Conservation (phyloP, 108 stramenopile genomes). For the Epithemia pelagica region DNA sequence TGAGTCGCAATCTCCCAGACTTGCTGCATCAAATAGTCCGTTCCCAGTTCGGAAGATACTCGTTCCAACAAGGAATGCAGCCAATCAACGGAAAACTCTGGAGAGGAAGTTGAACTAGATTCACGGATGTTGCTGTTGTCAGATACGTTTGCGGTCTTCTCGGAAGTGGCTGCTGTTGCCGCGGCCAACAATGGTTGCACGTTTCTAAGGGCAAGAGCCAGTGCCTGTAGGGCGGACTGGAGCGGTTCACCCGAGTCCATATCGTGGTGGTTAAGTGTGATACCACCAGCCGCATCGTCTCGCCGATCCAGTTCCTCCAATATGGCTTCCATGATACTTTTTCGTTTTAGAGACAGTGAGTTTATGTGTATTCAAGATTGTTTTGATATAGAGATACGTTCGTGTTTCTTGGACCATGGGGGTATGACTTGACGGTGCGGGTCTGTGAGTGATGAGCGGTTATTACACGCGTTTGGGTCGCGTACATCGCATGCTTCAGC, state of each 20-base stretch:
- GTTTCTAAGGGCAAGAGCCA: conserved; percentile 10
- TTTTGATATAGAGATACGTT: no score
- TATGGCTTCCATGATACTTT: conserved; percentile 18
- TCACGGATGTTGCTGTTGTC: no score
- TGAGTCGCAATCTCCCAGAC: conserved; percentile 20
- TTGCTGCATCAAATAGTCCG: conserved; percentile 21
- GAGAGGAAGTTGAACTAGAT: no score
- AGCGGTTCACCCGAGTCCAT: not conserved
- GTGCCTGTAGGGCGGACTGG: not conserved
- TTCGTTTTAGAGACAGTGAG: no score
- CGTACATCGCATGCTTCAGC: no score
- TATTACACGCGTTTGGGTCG: no score
- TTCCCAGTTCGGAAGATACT: conserved; percentile 28
- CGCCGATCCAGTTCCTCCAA: conserved; percentile 8
- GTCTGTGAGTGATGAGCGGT: no score
- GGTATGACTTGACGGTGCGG: no score
- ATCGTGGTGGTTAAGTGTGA: not conserved
- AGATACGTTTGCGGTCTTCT: no score
- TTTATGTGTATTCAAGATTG: no score
- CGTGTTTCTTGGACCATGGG: no score
- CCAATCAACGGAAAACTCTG: not conserved
- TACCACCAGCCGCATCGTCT: not conserved
- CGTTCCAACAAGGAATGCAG: not conserved
- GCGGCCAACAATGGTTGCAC: conserved; percentile 5
- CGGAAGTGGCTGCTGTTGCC: no score